These are phyloP conservation scores for Cryptococcus wingfieldii DNA, from an alignment of 1,284 basidiomycete species.

Conservation along the genomic window DNA sequence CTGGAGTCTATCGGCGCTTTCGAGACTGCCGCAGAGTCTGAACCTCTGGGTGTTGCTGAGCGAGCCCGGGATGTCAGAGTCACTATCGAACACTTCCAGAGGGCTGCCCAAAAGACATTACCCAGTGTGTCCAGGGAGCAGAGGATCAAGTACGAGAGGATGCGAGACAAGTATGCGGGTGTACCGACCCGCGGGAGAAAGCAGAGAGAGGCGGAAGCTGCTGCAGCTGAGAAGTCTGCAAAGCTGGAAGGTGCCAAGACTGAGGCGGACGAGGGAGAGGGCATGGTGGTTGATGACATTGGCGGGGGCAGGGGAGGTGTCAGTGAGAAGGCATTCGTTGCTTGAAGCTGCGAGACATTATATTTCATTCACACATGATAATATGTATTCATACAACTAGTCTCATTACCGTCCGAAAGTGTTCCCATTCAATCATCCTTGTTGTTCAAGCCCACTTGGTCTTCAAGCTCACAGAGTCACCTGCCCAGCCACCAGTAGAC, in stretches of 20 bases:
- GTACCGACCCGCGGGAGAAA: slow-evolving; percentile 47
- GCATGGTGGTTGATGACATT: background rate
- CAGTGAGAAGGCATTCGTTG: background rate
- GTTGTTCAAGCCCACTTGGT: background rate
- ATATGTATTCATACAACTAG: background rate
- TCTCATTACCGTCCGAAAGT: slow-evolving; percentile 34
- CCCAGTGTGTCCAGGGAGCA: slow-evolving; percentile 82
- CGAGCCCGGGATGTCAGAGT: slow-evolving; percentile 46
- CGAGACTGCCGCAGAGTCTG: slow-evolving; percentile 52
- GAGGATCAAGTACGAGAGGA: slow-evolving; percentile 71
- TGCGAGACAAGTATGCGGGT: slow-evolving; percentile 76
- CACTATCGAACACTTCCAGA: slow-evolving; percentile 62
- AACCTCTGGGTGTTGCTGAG: slow-evolving; percentile 16
- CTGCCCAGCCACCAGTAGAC: background rate
- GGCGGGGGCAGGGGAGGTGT: slow-evolving; percentile 2
- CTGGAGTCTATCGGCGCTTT: slow-evolving; percentile 60
- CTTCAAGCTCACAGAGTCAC: background rate
- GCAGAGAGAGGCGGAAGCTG: slow-evolving; percentile 29
- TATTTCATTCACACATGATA: background rate
- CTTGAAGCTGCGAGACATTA: background rate
- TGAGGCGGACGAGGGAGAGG: background rate
- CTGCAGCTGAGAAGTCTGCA: background rate
- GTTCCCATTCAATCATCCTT: too few species aligned
- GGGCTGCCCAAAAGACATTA: slow-evolving; percentile 74
- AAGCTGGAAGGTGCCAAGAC: background rate